Base-by-base conservation (phyloP, 441 rosid species). In the Populus hybrid region DNA sequence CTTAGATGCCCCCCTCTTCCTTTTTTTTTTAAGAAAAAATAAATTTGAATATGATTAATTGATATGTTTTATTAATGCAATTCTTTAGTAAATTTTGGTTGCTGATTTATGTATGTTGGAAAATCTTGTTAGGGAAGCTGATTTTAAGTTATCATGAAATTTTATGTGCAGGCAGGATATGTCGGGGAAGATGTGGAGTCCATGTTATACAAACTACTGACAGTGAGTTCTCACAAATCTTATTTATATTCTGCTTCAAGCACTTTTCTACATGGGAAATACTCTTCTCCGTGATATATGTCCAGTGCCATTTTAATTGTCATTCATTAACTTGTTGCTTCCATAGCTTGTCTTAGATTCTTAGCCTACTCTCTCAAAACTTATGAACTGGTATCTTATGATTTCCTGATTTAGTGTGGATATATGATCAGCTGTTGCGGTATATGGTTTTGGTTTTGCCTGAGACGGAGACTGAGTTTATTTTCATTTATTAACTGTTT, bases 181-280 rank as follows among this genome's bases (percentile, higher is more conserved):
- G 99, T 93, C 18, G 99, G 99, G 77, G 98, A 95, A 86, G 98
- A 93, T 84, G 99, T 95, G 79, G 99, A 95, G 83, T 91, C 97
- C 83, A 91, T 95, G 84, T 86, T 95, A 85, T 92, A 93, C 92
- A 95, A 95, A 87, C 98, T 95, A 63, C 93, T 95, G 69, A 85
- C 84, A 78, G 99, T 93, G 86, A 81, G 77, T 75, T 76, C 74
- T 72, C 26, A 23, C 70, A 21, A 71, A 61, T 67, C 76, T 34
- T n/a, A 63, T 40, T 34, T 75, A 1, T 64, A 10, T 32, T 69
- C 28, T 30, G 32, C 77, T 73, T 66, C 74, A 50, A 38, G 53
- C 63, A 32, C 69, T 74, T 19, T 30, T 30, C 32, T 67, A 18
- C 30, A 19, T 71, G 21, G 70, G 24, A 73, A 75, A 59, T 11